Evolutionary conservation across 352 stramenopile genomes (phyloP).

Genomic region (Peronospora farinosa): DNA sequence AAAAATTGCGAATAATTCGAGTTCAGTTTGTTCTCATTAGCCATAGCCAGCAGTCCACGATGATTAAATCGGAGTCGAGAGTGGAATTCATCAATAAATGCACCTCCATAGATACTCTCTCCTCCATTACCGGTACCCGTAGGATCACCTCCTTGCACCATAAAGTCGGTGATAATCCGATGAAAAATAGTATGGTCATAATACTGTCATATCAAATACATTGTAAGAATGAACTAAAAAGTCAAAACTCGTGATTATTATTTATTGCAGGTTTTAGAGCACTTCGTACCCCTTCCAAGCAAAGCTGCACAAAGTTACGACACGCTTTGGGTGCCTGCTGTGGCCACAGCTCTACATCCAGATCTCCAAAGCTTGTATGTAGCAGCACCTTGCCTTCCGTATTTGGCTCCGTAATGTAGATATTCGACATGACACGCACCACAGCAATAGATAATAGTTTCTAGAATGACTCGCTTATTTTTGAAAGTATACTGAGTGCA

Average conservation of each 20-base stretch:
- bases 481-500: too few species aligned
- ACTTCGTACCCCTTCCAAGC: constrained; percentile 60
- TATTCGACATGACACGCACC: constrained; percentile 90
- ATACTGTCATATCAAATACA: constrained; percentile 48
- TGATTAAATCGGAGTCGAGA: constrained; percentile 94
- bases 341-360: constrained; percentile 96
- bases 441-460: too few species aligned
- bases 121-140: constrained; percentile 82
- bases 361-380: constrained; percentile 94
- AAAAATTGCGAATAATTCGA: constrained; percentile 96
- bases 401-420: constrained; percentile 95
- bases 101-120: constrained; percentile 63
- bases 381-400: constrained; percentile 95
- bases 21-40: constrained; percentile 82
- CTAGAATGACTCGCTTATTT: too few species aligned
- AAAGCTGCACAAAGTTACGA: constrained; percentile 91
- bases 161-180: constrained; percentile 91
- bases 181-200: constrained; percentile 96
- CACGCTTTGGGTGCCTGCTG: constrained; percentile 94
- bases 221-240: neutral
- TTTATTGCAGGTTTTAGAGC: neutral
- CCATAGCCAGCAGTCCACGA: constrained; percentile 92
- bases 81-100: constrained; percentile 92
- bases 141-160: constrained; percentile 92
- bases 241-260: neutral